These are phyloP conservation scores for Pleurotus pulmonarius DNA, from an alignment of 768 basidiomycete species.

Conservation along the genomic window DNA sequence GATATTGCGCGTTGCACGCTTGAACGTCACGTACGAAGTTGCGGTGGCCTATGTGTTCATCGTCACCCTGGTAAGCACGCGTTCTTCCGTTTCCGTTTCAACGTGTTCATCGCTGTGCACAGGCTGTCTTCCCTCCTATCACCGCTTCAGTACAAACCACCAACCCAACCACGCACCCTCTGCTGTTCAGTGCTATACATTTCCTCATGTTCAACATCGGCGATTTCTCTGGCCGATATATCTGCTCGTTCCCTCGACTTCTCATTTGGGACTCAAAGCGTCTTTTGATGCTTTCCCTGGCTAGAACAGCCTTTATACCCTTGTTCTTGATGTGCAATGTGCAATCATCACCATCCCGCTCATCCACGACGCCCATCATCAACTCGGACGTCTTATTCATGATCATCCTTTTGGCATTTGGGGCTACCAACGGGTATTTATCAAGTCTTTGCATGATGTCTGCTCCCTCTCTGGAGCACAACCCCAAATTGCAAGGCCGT, in stretches of 20 bases:
- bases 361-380: constrained; percentile 47
- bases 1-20: constrained; percentile 51
- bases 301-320: constrained; percentile 80
- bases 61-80: constrained; percentile 65
- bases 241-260: constrained; percentile 62
- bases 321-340: constrained; percentile 89
- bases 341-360: constrained; percentile 36
- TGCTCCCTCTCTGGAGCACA: constrained; percentile 77
- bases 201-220: constrained; percentile 75
- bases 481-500: constrained; percentile 63
- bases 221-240: constrained; percentile 66
- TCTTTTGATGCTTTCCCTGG: constrained; percentile 59
- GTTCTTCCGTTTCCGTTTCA: constrained; percentile 2
- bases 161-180: constrained; percentile 63
- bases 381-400: constrained; percentile 77
- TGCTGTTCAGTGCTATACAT: constrained; percentile 78
- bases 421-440: constrained; percentile 79
- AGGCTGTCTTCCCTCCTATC: constrained; percentile 88
- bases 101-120: neutral
- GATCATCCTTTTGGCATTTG: constrained; percentile 67
- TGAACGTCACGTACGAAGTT: constrained; percentile 67
- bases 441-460: constrained; percentile 79
- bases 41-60: constrained; percentile 74
- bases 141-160: constrained; percentile 73
- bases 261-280: constrained; percentile 66